Evolutionary conservation across 495 filamentous ascomycete species (phyloP).

Genomic region (Aspergillus avenaceus): DNA sequence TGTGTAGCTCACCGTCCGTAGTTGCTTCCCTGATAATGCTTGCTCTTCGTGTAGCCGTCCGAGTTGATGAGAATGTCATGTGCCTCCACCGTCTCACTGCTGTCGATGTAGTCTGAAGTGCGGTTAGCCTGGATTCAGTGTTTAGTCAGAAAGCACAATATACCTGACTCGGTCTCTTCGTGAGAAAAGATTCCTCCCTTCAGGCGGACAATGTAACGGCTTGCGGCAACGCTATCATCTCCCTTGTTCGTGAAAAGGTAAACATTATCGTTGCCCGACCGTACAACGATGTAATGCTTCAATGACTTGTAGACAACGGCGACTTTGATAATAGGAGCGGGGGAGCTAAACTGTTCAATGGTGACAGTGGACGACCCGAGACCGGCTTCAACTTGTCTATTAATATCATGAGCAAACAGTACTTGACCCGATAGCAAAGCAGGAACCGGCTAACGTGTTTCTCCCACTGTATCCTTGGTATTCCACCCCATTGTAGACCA

Average conservation of each 20-base stretch:
- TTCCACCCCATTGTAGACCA: not conserved
- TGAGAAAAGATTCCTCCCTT: conserved; percentile 1
- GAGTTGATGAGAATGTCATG: not conserved
- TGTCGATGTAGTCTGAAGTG: conserved; percentile 3
- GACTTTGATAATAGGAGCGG: conserved; percentile 1
- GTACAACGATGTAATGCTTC: conserved; percentile 4
- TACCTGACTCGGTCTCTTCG: not conserved
- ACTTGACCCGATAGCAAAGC: not conserved
- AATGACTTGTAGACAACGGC: not conserved
- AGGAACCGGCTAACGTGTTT: not conserved
- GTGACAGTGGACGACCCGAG: conserved; percentile 3
- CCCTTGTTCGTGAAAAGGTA: conserved; percentile 2
- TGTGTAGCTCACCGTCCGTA: conserved; percentile 1
- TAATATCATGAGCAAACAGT: not conserved
- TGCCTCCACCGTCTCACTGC: not conserved
- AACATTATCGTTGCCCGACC: conserved; percentile 2
- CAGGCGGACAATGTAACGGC: conserved; percentile 1
- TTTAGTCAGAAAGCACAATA: not conserved
- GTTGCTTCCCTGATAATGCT: conserved; percentile 6
- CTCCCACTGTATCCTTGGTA: conserved; percentile 2
- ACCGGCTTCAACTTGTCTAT: conserved; percentile 1
- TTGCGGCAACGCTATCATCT: not conserved
- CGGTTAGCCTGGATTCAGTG: not conserved
- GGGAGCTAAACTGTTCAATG: conserved; percentile 1
- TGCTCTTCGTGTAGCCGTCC: conserved; percentile 2